A percentile compares a stretch with the other conserved stretches of the same genome.
Conservation (phyloP, 805 yeast species). For the Zygoascus flipseniorum region DNA sequence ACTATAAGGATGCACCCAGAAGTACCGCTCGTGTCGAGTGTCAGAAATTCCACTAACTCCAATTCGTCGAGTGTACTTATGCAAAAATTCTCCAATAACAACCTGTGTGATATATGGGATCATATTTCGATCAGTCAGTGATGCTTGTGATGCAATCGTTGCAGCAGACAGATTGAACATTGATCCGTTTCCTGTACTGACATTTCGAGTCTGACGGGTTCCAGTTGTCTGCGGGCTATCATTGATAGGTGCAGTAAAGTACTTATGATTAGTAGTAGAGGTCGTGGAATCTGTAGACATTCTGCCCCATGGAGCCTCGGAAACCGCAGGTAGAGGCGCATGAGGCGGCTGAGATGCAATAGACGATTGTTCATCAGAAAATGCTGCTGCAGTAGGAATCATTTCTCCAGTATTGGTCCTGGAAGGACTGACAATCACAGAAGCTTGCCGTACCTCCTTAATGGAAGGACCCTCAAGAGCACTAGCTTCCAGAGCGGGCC, state of each 20-base stretch:
- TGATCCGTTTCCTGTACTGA: not conserved
- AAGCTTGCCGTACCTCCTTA: not conserved
- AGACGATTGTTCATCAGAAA: not conserved
- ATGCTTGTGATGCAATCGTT: constrained; percentile 17
- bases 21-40: constrained; percentile 79
- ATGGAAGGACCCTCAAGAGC: constrained; percentile 2
- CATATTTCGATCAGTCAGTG: constrained; percentile 44
- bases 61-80: constrained; percentile 76
- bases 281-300: not conserved
- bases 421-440: not conserved
- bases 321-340: constrained; percentile 1
- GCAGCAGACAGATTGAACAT: constrained; percentile 11
- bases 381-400: not conserved
- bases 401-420: not conserved
- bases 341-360: constrained; percentile 1
- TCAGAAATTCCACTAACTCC: constrained; percentile 58
- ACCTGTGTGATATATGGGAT: constrained; percentile 85
- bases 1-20: constrained; percentile 95
- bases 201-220: not conserved
- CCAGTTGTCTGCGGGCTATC: not conserved
- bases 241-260: not conserved
- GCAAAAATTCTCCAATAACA: constrained; percentile 83
- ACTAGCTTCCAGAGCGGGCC: constrained; percentile 2
- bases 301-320: not conserved
- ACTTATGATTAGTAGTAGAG: not conserved